phyloP scores from a whole-genome alignment of 805 yeast species.

The Yamadazyma scolyti region DNA sequence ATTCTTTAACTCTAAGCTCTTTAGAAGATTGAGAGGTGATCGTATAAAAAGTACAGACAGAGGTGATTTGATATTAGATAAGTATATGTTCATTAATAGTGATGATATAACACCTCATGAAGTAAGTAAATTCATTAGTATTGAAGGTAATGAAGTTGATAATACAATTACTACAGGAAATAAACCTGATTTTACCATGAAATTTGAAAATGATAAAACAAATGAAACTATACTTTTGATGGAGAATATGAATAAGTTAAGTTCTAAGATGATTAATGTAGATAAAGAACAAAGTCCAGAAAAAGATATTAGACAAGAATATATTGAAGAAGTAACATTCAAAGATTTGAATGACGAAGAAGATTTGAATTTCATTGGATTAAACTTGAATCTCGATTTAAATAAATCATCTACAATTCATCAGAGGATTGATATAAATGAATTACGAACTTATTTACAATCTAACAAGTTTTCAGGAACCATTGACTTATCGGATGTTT shows the following conservation, averaged over 20 bases:
- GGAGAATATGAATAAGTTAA: conserved; percentile 83
- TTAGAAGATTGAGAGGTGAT: conserved; percentile 87
- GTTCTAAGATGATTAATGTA: conserved; percentile 65
- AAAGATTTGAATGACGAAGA: conserved; percentile 35
- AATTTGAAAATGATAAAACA: conserved; percentile 22
- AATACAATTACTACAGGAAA: conserved; percentile 75
- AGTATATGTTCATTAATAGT: conserved; percentile 55
- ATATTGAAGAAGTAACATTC: conserved; percentile 28
- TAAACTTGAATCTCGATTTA: conserved; percentile 24
- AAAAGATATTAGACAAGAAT: conserved; percentile 13
- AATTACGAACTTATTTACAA: too few relatives aligned
- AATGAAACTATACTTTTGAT: conserved; percentile 69
- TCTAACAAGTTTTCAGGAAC: too few relatives aligned
- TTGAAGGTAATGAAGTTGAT: conserved; percentile 78
- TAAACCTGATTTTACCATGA: conserved; percentile 87
- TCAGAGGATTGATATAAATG: too few relatives aligned
- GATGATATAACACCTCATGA: conserved; percentile 34
- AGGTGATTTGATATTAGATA: conserved; percentile 82
- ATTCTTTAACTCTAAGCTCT: conserved; percentile 86
- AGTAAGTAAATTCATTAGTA: conserved; percentile 67
- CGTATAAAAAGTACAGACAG: conserved; percentile 65
- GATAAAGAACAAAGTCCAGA: conserved; percentile 1
- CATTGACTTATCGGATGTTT: too few relatives aligned
- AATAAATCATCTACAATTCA: too few relatives aligned
- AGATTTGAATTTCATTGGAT: conserved; percentile 26